Percentiles rank a stretch among this genome's conserved stretches.
These are phyloP conservation scores for Fusarium miscanthi DNA, from an alignment of 2,329 filamentous ascomycete genomes.

Conservation along the genomic window DNA sequence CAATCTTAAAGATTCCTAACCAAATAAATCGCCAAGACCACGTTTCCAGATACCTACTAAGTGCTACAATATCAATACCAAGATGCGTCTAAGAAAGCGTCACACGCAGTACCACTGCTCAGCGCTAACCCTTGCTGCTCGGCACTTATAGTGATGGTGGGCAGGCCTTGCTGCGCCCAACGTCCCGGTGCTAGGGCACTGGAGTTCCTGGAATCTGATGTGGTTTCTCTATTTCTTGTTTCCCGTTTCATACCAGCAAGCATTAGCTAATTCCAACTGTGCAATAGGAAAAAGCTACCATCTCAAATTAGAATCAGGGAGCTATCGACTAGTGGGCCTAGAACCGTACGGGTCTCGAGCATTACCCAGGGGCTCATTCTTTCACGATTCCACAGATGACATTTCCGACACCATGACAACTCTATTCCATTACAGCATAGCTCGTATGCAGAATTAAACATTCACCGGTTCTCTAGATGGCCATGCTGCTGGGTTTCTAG, in stretches of 20 bases:
- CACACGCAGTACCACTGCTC: conserved; percentile 29
- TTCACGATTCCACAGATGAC: neutral
- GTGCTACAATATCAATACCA: neutral
- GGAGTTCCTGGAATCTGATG: conserved; percentile 18
- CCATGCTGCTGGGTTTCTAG: neutral
- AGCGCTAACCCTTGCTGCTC: conserved; percentile 35
- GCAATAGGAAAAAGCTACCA: conserved; percentile 15
- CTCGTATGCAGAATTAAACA: neutral
- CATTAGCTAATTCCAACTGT: conserved; percentile 7
- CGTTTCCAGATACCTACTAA: neutral
- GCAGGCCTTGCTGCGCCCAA: conserved; percentile 37
- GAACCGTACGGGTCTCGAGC: conserved; percentile 7
- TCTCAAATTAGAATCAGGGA: conserved; percentile 20
- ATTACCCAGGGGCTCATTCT: neutral
- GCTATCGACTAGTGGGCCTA: conserved; percentile 9
- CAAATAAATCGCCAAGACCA: neutral
- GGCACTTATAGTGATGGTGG: conserved; percentile 39
- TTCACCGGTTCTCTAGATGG: neutral
- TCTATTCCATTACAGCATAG: neutral
- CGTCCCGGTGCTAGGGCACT: conserved; percentile 33
- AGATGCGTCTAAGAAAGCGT: conserved; percentile 6
- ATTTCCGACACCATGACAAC: neutral
- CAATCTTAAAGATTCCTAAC: neutral
- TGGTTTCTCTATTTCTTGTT: conserved; percentile 25
- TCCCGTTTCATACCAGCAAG: conserved; percentile 26